phyloP scores from a whole-genome alignment of 2,329 filamentous ascomycete species.

The Parasarocladium wereldwijsianum region DNA sequence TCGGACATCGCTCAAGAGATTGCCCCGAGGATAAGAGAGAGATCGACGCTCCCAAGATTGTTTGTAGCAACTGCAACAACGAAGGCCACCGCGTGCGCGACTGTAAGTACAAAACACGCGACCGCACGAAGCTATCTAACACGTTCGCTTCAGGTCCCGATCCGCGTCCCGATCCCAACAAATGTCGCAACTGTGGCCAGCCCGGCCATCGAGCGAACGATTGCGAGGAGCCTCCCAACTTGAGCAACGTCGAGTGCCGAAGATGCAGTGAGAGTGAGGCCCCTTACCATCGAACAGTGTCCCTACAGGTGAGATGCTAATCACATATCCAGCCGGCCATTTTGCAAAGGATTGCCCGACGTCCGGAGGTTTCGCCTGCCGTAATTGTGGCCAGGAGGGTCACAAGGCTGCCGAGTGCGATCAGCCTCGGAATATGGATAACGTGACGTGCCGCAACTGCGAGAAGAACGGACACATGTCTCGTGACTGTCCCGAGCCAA shows the following conservation, averaged over 20 bases:
- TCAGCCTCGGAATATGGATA: conserved; percentile 25
- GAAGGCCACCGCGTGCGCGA: conserved; percentile 54
- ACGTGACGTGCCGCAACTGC: conserved; percentile 46
- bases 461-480: conserved; percentile 44
- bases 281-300: background rate
- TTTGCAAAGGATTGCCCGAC: conserved; percentile 50
- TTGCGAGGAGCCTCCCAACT: conserved; percentile 45
- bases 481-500: conserved; percentile 46
- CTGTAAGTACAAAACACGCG: conserved; percentile 31
- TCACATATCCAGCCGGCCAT: conserved; percentile 35
- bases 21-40: conserved; percentile 46
- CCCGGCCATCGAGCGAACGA: conserved; percentile 34
- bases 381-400: conserved; percentile 50
- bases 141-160: conserved; percentile 28
- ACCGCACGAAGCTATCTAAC: conserved; percentile 5
- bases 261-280: conserved; percentile 46
- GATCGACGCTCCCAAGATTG: conserved; percentile 26
- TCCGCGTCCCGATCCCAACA: conserved; percentile 48
- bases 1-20: conserved; percentile 46
- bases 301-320: conserved; percentile 3
- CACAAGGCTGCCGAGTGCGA: conserved; percentile 23
- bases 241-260: conserved; percentile 48
- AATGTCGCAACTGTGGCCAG: conserved; percentile 54
- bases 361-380: conserved; percentile 37
- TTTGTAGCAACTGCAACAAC: conserved; percentile 50